These are phyloP conservation scores for Colletotrichum cordylinicola DNA, from an alignment of 2,329 filamentous ascomycete genomes.

Conservation along the genomic window DNA sequence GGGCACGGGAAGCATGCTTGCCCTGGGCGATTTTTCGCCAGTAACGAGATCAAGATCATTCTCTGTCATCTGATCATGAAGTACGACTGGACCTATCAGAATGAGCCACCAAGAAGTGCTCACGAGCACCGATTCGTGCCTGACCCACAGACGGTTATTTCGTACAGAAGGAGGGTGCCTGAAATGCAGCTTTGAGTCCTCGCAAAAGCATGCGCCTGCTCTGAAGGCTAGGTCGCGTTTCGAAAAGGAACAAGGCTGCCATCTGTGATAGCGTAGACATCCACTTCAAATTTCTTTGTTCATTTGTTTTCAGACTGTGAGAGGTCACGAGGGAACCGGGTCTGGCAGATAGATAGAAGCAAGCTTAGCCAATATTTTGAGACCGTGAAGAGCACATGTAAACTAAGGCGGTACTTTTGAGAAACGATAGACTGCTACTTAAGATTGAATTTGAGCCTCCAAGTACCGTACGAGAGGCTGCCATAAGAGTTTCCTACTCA, in stretches of 20 bases:
- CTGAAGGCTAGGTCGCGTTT: too few relatives aligned
- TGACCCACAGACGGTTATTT: background rate
- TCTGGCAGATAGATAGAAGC: background rate
- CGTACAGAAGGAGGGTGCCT: background rate
- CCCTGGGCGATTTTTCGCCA: background rate
- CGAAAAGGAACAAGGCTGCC: too few relatives aligned
- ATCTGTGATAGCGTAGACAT: too few relatives aligned
- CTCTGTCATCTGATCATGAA: background rate
- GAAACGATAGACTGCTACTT: background rate
- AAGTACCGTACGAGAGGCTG: rapidly evolving
- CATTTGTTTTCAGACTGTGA: background rate
- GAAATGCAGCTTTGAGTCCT: background rate
- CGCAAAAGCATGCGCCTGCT: too few relatives aligned
- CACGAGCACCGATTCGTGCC: background rate
- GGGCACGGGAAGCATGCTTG: background rate
- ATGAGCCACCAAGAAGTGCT: background rate
- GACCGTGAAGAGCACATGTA: background rate
- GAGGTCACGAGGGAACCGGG: background rate
- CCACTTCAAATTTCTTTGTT: too few relatives aligned
- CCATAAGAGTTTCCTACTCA: background rate
- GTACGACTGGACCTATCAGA: background rate
- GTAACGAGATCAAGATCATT: background rate
- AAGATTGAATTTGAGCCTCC: background rate
- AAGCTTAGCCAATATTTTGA: background rate
- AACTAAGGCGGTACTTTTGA: background rate